These are phyloP conservation scores for Chlamydomonas reinhardtii DNA, from an alignment of 163 green algal species.

Conservation along the genomic window DNA sequence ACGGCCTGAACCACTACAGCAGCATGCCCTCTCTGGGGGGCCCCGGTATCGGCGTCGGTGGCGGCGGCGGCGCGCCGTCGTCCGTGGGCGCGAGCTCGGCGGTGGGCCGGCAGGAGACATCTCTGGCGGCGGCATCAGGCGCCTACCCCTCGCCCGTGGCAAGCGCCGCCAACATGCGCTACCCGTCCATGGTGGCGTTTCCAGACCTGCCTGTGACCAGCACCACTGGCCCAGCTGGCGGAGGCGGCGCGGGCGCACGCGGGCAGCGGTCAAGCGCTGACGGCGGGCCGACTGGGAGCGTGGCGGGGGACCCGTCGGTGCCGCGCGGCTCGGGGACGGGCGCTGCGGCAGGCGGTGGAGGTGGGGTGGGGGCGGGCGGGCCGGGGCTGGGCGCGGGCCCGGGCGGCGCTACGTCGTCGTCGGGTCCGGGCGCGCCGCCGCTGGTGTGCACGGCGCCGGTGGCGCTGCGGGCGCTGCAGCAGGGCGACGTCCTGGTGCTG, in stretches of 20 bases:
- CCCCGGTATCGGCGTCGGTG: too few relatives aligned
- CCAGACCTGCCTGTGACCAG: too few relatives aligned
- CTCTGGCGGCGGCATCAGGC: neutral
- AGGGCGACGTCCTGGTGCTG: constrained; percentile 36
- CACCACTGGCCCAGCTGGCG: too few relatives aligned
- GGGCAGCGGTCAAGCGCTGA: too few relatives aligned
- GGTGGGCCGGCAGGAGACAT: neutral
- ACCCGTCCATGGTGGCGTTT: neutral
- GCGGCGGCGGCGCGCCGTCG: neutral
- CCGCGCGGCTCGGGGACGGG: neutral
- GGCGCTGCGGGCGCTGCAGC: constrained; percentile 14
- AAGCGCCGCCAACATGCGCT: constrained; percentile 19
- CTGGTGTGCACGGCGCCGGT: constrained; percentile 6
- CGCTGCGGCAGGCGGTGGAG: neutral
- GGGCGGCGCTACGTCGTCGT: too few relatives aligned
- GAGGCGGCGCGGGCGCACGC: too few relatives aligned
- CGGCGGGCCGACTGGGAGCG: neutral
- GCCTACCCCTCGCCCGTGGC: constrained; percentile 17
- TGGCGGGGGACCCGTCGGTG: too few relatives aligned
- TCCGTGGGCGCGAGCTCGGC: neutral
- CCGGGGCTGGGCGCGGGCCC: neutral
- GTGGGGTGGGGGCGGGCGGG: neutral
- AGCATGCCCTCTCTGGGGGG: too few relatives aligned
- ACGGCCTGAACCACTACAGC: neutral
- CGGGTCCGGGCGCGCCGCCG: neutral